Evolutionary conservation across 2,329 filamentous ascomycete species (phyloP).

Genomic region (Aureobasidium zeae): DNA sequence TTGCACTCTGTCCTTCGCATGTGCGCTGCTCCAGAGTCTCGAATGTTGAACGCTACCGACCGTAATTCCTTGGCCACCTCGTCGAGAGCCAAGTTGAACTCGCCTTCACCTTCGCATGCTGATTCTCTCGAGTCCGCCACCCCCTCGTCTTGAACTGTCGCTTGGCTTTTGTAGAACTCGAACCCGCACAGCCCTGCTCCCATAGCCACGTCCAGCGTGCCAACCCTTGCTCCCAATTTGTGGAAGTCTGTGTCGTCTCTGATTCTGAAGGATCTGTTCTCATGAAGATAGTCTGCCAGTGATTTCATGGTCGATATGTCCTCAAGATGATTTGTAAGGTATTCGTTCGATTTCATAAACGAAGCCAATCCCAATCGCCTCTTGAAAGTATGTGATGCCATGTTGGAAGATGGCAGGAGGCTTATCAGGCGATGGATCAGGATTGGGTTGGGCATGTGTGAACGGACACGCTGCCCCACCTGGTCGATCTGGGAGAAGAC

Average conservation of each 20-base stretch:
- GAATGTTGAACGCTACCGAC: conserved; percentile 50
- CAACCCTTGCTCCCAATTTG: conserved; percentile 54
- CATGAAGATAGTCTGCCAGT: conserved; percentile 17
- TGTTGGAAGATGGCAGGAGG: conserved; percentile 47
- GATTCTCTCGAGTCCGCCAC: background rate
- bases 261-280: conserved; percentile 39
- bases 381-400: conserved; percentile 50
- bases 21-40: conserved; percentile 63
- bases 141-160: conserved; percentile 9
- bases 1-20: conserved; percentile 69
- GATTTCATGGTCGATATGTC: background rate
- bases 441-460: conserved; percentile 36
- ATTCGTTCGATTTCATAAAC: conserved; percentile 38
- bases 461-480: conserved; percentile 4
- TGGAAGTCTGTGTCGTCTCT: conserved; percentile 55
- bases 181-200: conserved; percentile 48
- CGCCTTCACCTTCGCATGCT: conserved; percentile 29
- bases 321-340: background rate
- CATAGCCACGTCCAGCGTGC: conserved; percentile 65
- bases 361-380: conserved; percentile 57
- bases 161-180: conserved; percentile 17
- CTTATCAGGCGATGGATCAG: conserved; percentile 51
- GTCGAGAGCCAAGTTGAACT: conserved; percentile 66
- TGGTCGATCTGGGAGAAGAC: conserved; percentile 16
- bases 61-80: conserved; percentile 52